phyloP scores from a whole-genome alignment of 2,329 filamentous ascomycete species.

The Lasiodiplodia hormozganensis region DNA sequence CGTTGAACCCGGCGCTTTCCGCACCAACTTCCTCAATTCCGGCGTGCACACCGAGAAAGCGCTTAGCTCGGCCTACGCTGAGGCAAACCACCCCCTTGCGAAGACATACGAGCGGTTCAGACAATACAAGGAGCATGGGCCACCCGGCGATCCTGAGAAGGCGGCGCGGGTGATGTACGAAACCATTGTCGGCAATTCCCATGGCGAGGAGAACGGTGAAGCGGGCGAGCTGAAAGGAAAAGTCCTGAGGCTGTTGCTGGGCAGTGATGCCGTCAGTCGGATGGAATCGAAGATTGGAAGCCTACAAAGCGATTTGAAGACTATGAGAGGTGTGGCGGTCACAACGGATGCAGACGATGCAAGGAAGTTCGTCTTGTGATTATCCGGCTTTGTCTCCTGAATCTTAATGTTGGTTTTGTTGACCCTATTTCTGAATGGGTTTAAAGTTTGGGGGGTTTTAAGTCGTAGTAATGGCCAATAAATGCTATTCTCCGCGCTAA shows the following conservation, averaged over 20 bases:
- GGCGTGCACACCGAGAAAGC: constrained; percentile 35
- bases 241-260: background rate
- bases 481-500: too few relatives aligned
- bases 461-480: too few relatives aligned
- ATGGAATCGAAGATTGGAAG: constrained; percentile 10
- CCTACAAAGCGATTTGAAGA: background rate
- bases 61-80: constrained; percentile 40
- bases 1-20: constrained; percentile 31
- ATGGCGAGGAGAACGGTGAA: background rate
- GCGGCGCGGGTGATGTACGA: constrained; percentile 62
- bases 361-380: background rate
- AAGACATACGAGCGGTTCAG: background rate
- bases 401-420: too few relatives aligned
- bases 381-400: too few relatives aligned
- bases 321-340: background rate
- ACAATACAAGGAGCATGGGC: background rate
- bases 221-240: background rate
- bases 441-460: too few relatives aligned
- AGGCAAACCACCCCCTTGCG: constrained; percentile 43
- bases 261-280: background rate
- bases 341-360: background rate
- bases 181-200: constrained; percentile 46
- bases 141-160: constrained; percentile 65
- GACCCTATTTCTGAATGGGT: too few relatives aligned
- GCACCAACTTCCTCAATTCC: constrained; percentile 35